These are phyloP conservation scores for Penicillium freii DNA, from an alignment of 2,329 filamentous ascomycete species.

Conservation along the genomic window DNA sequence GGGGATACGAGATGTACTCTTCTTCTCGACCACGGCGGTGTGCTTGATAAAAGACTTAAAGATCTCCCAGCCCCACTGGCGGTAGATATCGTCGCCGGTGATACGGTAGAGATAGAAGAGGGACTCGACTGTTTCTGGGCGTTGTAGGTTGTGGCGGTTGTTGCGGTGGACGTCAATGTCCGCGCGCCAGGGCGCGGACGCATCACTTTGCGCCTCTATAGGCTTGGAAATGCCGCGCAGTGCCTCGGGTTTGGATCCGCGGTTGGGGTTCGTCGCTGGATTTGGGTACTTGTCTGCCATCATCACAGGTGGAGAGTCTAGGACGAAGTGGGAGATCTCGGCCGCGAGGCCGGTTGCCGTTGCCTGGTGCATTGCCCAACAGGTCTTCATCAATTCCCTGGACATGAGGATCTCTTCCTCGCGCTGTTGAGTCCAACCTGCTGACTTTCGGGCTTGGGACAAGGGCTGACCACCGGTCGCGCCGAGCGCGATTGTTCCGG, in stretches of 20 bases:
- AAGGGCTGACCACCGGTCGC: constrained; percentile 77
- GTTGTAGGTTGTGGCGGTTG: constrained; percentile 90
- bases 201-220: constrained; percentile 30
- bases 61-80: constrained; percentile 98
- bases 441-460: constrained; percentile 67
- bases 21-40: constrained; percentile 72
- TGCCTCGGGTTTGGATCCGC: constrained; percentile 34
- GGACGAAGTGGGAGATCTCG: constrained; percentile 89
- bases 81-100: constrained; percentile 82
- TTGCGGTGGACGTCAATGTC: constrained; percentile 77
- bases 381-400: constrained; percentile 89
- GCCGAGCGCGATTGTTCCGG: constrained; percentile 87
- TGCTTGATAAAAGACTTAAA: constrained; percentile 88
- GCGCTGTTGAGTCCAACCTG: constrained; percentile 72
- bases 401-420: constrained; percentile 86
- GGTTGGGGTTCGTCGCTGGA: constrained; percentile 32
- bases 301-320: constrained; percentile 64
- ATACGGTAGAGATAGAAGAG: constrained; percentile 99
- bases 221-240: constrained; percentile 36
- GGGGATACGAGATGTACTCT: constrained; percentile 12
- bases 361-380: constrained; percentile 94
- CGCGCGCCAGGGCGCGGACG: constrained; percentile 59
- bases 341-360: constrained; percentile 89
- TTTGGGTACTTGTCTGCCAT: constrained; percentile 40
- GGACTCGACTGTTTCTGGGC: constrained; percentile 94